Percentiles rank a stretch among this genome's conserved stretches.
These are phyloP conservation scores for Prunus dulcis DNA, from an alignment of 306 rosid species.

Conservation along the genomic window DNA sequence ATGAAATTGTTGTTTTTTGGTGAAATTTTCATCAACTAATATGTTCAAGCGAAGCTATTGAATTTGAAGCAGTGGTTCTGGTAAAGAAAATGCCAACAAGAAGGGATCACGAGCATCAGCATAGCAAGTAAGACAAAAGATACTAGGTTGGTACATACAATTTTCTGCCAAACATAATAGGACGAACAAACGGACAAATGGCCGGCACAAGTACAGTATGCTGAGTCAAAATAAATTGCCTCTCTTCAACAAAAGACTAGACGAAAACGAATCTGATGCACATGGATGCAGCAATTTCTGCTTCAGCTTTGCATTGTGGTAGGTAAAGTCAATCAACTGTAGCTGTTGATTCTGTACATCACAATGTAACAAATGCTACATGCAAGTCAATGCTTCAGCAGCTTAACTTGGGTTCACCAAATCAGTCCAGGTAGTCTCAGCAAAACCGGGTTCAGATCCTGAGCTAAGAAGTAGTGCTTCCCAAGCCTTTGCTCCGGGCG, in stretches of 20 bases:
- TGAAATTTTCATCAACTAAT: not conserved
- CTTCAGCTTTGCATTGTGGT: constrained; percentile 11
- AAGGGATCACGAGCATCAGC: not conserved
- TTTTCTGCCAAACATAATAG: constrained; percentile 4
- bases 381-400: not conserved
- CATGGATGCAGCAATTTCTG: constrained; percentile 7
- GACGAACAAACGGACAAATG: constrained; percentile 11
- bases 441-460: constrained; percentile 26
- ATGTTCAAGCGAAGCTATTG: not conserved
- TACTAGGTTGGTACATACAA: constrained; percentile 4
- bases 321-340: constrained; percentile 5
- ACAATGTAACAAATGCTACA: not conserved
- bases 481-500: constrained; percentile 56
- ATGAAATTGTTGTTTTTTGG: not conserved
- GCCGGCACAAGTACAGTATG: not conserved
- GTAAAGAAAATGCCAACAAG: constrained; percentile 8
- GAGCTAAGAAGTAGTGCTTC: constrained; percentile 47
- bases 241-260: not conserved
- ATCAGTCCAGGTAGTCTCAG: constrained; percentile 35
- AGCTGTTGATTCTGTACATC: not conserved
- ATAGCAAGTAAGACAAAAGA: constrained; percentile 1
- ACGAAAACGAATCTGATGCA: constrained; percentile 16
- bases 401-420: constrained; percentile 27
- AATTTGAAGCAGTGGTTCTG: not conserved
- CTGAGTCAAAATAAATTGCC: not conserved